Conservation (phyloP, 805 yeast species). For the Vanderwaltozyma polyspora region DNA sequence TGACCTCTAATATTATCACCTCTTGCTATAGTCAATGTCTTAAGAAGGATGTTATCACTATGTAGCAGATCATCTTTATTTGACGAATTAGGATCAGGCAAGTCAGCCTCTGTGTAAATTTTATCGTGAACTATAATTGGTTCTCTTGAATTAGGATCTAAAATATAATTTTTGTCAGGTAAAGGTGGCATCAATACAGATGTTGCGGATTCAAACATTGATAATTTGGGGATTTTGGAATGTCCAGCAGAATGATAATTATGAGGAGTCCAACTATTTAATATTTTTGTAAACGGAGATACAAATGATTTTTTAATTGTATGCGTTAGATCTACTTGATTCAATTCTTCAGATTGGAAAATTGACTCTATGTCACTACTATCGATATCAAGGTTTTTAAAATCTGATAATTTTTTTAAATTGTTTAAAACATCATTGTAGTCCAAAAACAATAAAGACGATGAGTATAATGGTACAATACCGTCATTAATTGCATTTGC, state of each 20-base stretch:
- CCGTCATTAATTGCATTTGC: constrained; percentile 75
- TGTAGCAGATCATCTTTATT: constrained; percentile 9
- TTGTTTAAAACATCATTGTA: constrained; percentile 36
- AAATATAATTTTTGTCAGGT: constrained; percentile 50
- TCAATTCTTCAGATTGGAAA: background rate
- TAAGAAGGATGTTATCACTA: constrained; percentile 23
- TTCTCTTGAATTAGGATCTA: constrained; percentile 50
- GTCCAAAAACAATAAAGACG: constrained; percentile 58
- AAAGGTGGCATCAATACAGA: constrained; percentile 58
- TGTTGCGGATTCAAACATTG: constrained; percentile 60
- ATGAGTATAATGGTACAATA: constrained; percentile 66
- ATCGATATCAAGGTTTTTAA: background rate
- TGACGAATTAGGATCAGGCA: constrained; percentile 27
- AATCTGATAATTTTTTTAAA: constrained; percentile 18
- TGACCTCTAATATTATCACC: constrained; percentile 54
- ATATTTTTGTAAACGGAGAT: constrained; percentile 36
- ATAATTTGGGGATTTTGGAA: constrained; percentile 45
- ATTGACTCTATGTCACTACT: background rate
- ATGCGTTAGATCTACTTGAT: background rate
- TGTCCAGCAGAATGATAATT: constrained; percentile 7
- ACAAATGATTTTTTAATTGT: constrained; percentile 20
- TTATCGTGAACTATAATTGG: constrained; percentile 59
- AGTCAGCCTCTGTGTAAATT: constrained; percentile 41
- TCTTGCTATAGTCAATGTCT: constrained; percentile 20
- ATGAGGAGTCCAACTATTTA: constrained; percentile 32